Base-by-base conservation (phyloP, 139 green algal species). In the Trebouxia sp. region DNA sequence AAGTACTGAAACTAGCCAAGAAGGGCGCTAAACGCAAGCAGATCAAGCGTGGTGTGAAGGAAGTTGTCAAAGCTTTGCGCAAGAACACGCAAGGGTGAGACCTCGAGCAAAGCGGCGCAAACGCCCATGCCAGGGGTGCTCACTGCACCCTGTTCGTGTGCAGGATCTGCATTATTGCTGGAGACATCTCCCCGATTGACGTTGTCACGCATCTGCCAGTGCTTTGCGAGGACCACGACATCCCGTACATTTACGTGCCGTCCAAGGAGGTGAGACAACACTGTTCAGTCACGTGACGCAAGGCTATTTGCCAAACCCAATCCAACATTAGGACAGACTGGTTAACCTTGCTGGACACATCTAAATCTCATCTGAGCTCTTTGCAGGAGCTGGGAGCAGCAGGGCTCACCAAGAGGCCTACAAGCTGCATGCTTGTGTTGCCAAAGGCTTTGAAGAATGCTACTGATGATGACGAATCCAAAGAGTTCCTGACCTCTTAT, bases 121-220 rank as follows among this genome's bases (percentile, higher is more conserved):
- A 1, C 30, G 58, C 58, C 15, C 58, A 41, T 70, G 17, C 58
- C 38, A 30, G 6, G 3, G 6, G 4, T 28, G 2, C 17, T 78
- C 9, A 6, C 15, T 12, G 58, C 51, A 43, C 14, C 80, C 7
- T 41, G 15, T 35, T 5, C 48, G 38, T 14, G 11, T 43, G 79
- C 92, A 97, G 95, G 43, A 84, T 99, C 5, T 97, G 91, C 85
- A 86, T 99, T 9, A 92, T 99, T 20, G 97, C 96, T 47, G 97
- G 95, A 6, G 95, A 99, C 86, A 98, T 99, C 80, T 98, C 94
- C 0, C 97, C 97, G 20, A 95, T 99, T 55, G 97, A 99, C 76
- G 96, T 99, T 72, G 93, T 99, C 56, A 97, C 94, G 1, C 96
- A 98, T 84, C 87, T 99, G 53, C 96, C 97, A 32, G 91, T 99